Evolutionary conservation across 306 rosid genomes (phyloP), one percentile per base, ranked within the genome.

Genomic region (Cicer arietinum): DNA sequence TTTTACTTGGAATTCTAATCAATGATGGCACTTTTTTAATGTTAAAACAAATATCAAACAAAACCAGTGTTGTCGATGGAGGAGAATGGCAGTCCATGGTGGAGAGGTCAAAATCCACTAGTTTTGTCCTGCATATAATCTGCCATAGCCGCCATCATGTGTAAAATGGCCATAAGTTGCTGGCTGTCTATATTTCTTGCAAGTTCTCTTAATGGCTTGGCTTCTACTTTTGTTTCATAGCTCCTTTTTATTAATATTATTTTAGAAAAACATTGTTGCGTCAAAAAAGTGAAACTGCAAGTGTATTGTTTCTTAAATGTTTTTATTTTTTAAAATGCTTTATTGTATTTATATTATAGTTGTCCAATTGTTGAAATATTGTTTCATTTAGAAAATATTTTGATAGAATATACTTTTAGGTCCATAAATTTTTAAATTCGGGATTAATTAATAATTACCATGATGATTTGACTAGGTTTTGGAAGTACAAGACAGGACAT

Each of bases 1-100:
- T 67, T 67, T 56, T 66, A n/a, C 44, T 45, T 64, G 48, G 35
- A 46, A 47, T 79, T 69, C 54, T 69, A 45, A 61, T 52, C 46
- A 61, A 54, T 69, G 63, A 20, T 61, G 48, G 39, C 52, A 53
- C 25, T 41, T 16, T 16, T 63, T 39, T 68, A 41, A 58, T 59
- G 56, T 41, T 50, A 48, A 80, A 80, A 16, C 67, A 68, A 62
- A 22, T 57, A 52, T 46, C 13, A 13, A 75, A 43, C 52, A 22
- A 43, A 68, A 61, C 43, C 35, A 25, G 35, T 25, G 35, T 25
- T 25, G 4, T 3, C 3, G 35, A 25, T 25, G 25, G 25, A 22
- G 35, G 4, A 25, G 35, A 25, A 25, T 3, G 35, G 35, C 35
- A 25, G 35, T 25, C 35, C 35, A 25, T 25, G 35, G 35, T 25